Evolutionary conservation across 176 grass and related monocot genomes (phyloP).

Genomic region (Phoenix roebelenii): DNA sequence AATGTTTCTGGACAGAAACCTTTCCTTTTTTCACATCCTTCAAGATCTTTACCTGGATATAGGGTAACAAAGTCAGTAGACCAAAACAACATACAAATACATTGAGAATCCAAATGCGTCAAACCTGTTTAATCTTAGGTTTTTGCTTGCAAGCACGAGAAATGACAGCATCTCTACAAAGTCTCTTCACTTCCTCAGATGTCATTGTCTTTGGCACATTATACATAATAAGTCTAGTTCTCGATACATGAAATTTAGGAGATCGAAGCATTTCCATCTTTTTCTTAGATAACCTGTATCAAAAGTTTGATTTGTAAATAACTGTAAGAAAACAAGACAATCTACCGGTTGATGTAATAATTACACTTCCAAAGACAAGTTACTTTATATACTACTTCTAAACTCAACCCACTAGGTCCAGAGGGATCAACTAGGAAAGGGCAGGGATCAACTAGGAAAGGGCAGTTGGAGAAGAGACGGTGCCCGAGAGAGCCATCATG

Average conservation of each 20-base stretch:
- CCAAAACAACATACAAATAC: not conserved
- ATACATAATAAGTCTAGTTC: conserved; percentile 88
- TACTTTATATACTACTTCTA: too few species aligned
- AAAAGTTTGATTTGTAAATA: not conserved
- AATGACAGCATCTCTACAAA: conserved; percentile 78
- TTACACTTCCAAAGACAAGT: too few species aligned
- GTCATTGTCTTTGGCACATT: conserved; percentile 94
- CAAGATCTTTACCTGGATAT: conserved; percentile 72
- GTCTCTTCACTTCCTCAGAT: conserved; percentile 79
- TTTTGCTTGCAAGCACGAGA: conserved; percentile 79
- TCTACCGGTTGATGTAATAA: too few species aligned
- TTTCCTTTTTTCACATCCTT: conserved; percentile 76
- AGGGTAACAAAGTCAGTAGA: conserved; percentile 11
- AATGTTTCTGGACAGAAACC: conserved; percentile 57
- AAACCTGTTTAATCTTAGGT: conserved; percentile 80
- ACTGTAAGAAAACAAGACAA: too few species aligned
- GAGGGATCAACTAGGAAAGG: too few species aligned
- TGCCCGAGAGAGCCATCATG: too few species aligned
- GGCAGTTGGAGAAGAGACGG: too few species aligned
- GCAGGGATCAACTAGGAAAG: too few species aligned
- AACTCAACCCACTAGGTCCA: too few species aligned
- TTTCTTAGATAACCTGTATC: conserved; percentile 59
- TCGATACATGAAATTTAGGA: conserved; percentile 95
- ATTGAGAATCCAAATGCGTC: not conserved
- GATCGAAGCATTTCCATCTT: conserved; percentile 84